Evolutionary conservation across 352 stramenopile genomes (phyloP).

Genomic region (Halophytophthora polymorphica): DNA sequence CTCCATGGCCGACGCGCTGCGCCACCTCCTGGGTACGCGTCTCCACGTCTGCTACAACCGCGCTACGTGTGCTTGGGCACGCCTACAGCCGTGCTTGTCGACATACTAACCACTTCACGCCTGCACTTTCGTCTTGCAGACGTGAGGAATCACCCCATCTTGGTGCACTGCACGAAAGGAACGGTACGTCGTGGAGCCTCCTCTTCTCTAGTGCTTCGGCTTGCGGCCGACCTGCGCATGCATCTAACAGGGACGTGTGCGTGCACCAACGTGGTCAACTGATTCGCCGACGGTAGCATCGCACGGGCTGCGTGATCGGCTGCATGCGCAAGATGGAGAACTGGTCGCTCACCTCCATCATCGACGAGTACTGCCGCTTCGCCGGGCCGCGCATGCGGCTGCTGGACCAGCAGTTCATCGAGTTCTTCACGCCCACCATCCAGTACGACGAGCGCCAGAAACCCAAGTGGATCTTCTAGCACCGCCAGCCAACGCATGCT

Average conservation of each 20-base stretch:
- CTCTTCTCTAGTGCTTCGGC: too few species aligned
- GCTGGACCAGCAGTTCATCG: constrained; percentile 88
- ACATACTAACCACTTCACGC: not conserved
- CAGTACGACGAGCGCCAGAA: constrained; percentile 80
- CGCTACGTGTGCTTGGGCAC: not conserved
- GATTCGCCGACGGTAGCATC: constrained; percentile 38
- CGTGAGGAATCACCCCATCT: constrained; percentile 83
- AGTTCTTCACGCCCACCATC: constrained; percentile 82
- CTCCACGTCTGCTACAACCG: not conserved
- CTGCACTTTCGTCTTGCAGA: constrained; percentile 24
- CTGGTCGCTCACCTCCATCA: constrained; percentile 85
- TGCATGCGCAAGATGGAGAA: constrained; percentile 88
- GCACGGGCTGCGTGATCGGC: constrained; percentile 81
- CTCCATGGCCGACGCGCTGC: constrained; percentile 72
- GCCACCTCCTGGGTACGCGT: constrained; percentile 64
- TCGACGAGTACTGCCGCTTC: constrained; percentile 87
- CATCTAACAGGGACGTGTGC: not conserved
- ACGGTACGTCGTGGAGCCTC: constrained; percentile 37
- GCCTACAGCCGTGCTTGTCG: constrained; percentile 6
- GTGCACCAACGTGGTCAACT: not conserved
- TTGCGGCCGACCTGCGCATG: too few species aligned
- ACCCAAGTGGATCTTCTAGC: constrained; percentile 54
- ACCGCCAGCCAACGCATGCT: too few species aligned
- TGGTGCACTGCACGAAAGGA: constrained; percentile 88
- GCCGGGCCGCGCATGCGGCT: constrained; percentile 80